Percentiles rank a stretch among this genome's conserved stretches.
Evolutionary conservation across 2,329 filamentous ascomycete species (phyloP).

Genomic region (Didymella segeticola): DNA sequence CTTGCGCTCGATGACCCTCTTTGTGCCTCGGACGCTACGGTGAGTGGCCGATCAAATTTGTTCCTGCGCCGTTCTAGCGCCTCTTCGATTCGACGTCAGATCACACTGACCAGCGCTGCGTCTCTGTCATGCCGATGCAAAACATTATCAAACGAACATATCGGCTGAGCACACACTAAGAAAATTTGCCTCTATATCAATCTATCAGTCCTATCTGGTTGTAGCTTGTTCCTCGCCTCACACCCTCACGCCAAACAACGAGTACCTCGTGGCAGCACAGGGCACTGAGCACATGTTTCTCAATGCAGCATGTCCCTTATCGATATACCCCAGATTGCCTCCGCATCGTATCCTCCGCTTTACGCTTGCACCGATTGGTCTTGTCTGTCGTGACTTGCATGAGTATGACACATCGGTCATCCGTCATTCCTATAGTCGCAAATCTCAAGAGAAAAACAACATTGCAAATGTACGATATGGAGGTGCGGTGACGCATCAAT

Average conservation of each 20-base stretch:
- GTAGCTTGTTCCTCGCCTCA: too few species aligned
- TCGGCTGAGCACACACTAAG: too few species aligned
- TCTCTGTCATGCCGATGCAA: not conserved
- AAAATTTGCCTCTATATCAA: too few species aligned
- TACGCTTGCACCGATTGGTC: slow-evolving; percentile 39
- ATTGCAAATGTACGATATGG: too few species aligned
- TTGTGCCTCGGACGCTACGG: slow-evolving; percentile 7
- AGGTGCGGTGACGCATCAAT: too few species aligned
- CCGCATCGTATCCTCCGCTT: slow-evolving; percentile 27
- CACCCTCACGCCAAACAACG: too few species aligned
- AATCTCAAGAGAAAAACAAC: too few species aligned
- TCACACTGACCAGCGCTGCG: not conserved
- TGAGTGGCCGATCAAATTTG: slow-evolving; percentile 8
- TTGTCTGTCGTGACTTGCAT: too few species aligned
- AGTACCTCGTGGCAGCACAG: slow-evolving; percentile 25
- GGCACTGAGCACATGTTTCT: slow-evolving; percentile 26
- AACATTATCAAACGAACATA: not conserved
- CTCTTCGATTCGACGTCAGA: slow-evolving; percentile 6
- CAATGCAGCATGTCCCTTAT: slow-evolving; percentile 15
- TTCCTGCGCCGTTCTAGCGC: slow-evolving; percentile 16
- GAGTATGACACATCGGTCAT: too few species aligned
- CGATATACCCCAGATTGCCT: slow-evolving; percentile 36
- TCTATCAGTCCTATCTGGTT: too few species aligned
- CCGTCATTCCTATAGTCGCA: too few species aligned
- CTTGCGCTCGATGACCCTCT: slow-evolving; percentile 8